phyloP scores from a whole-genome alignment of 2,329 filamentous ascomycete genomes.

The Zymoseptoria pseudotritici region DNA sequence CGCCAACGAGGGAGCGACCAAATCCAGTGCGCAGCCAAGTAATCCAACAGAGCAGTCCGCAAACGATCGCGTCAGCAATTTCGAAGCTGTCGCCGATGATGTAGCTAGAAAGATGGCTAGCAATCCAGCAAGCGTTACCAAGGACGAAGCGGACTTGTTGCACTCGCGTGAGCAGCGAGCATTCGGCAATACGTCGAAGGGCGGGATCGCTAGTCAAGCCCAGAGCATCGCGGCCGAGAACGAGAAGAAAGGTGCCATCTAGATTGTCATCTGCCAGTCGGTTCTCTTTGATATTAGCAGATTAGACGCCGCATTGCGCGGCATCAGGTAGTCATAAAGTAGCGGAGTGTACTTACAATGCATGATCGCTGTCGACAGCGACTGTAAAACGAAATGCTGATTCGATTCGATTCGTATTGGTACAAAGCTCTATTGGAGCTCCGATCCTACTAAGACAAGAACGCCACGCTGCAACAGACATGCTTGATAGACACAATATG shows the following conservation, averaged over 20 bases:
- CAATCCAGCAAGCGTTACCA: constrained; percentile 27
- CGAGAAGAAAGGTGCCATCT: constrained; percentile 10
- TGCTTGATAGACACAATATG: background rate
- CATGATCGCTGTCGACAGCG: background rate
- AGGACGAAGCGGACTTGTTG: constrained; percentile 27
- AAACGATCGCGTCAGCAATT: constrained; percentile 27
- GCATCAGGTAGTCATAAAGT: background rate
- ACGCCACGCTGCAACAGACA: constrained; percentile 12
- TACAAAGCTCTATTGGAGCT: constrained; percentile 15
- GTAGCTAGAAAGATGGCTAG: constrained; percentile 29
- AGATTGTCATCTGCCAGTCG: background rate
- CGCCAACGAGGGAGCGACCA: constrained; percentile 22
- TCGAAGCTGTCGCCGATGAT: constrained; percentile 23
- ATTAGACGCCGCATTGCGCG: background rate
- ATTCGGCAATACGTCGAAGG: constrained; percentile 27
- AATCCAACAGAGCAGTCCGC: constrained; percentile 26
- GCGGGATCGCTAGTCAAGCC: constrained; percentile 28
- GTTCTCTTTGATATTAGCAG: background rate
- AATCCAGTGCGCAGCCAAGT: constrained; percentile 6
- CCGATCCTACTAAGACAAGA: constrained; percentile 8
- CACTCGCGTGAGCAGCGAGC: constrained; percentile 28
- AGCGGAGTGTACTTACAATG: background rate
- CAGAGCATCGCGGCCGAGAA: constrained; percentile 27
- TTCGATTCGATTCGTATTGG: constrained; percentile 2
- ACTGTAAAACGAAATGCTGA: background rate